Evolutionary conservation across 345 rosid species (phyloP).

Genomic region (Rhodamnia argentea): DNA sequence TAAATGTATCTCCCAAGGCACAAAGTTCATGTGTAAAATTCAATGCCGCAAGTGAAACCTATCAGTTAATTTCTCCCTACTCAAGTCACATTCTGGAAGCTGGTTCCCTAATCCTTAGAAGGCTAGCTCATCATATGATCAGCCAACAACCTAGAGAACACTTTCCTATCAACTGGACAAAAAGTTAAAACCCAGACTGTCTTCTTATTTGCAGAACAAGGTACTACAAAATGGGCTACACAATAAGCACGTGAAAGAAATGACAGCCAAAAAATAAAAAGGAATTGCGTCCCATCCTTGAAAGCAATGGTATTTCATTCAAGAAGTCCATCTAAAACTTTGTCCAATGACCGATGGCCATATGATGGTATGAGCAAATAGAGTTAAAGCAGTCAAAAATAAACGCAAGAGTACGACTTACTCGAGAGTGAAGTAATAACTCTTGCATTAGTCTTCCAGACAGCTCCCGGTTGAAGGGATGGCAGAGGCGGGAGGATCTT

Average conservation of each 20-base stretch:
- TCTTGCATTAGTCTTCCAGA: constrained; percentile 37
- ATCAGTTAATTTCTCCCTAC: neutral
- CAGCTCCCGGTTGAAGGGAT: constrained; percentile 31
- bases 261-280: neutral
- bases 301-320: neutral
- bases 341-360: neutral
- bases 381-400: neutral
- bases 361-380: neutral
- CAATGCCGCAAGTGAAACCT: neutral
- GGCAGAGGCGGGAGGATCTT: constrained; percentile 62
- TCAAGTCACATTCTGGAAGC: neutral
- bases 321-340: neutral
- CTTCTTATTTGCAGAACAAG: neutral
- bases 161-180: neutral
- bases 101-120: neutral
- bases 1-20: neutral
- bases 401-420: constrained; percentile 12
- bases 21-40: neutral
- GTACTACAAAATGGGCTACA: neutral
- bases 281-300: neutral
- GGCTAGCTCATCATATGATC: neutral
- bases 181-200: neutral
- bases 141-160: neutral
- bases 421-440: constrained; percentile 31
- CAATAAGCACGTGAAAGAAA: neutral